A percentile compares a stretch with the other conserved stretches of the same genome.
These are phyloP conservation scores for Penicillium sp. DNA, from an alignment of 2,329 filamentous ascomycete genomes.

Conservation along the genomic window DNA sequence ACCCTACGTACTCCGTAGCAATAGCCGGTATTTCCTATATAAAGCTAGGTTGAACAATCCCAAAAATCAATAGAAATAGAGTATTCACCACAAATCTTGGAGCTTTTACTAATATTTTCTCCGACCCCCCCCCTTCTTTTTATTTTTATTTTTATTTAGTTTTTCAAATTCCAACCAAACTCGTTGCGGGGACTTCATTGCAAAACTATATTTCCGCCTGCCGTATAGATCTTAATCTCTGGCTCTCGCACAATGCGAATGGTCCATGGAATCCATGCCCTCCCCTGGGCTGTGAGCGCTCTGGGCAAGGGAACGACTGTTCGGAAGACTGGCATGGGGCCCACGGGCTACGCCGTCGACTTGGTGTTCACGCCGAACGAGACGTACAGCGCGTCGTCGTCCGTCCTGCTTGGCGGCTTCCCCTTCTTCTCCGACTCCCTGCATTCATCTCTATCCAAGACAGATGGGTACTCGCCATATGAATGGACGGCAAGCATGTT, in stretches of 20 bases:
- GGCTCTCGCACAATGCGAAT: not conserved
- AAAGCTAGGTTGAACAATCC: too few relatives aligned
- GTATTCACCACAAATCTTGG: too few relatives aligned
- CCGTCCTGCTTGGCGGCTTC: not conserved
- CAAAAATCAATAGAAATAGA: too few relatives aligned
- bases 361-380: not conserved
- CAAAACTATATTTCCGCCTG: too few relatives aligned
- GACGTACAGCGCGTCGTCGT: not conserved
- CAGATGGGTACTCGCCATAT: not conserved
- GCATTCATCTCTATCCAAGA: not conserved
- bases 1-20: too few relatives aligned
- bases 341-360: not conserved
- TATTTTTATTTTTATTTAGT: too few relatives aligned
- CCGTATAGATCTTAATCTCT: too few relatives aligned
- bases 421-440: not conserved
- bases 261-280: not conserved
- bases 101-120: too few relatives aligned
- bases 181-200: too few relatives aligned
- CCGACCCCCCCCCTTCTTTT: too few relatives aligned
- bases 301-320: not conserved
- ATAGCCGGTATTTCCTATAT: too few relatives aligned
- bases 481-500: not conserved
- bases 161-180: too few relatives aligned
- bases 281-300: not conserved
- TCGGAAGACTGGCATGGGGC: not conserved